phyloP scores from a whole-genome alignment of 78 protist genomes.

The Trichosphaerium sp. region DNA sequence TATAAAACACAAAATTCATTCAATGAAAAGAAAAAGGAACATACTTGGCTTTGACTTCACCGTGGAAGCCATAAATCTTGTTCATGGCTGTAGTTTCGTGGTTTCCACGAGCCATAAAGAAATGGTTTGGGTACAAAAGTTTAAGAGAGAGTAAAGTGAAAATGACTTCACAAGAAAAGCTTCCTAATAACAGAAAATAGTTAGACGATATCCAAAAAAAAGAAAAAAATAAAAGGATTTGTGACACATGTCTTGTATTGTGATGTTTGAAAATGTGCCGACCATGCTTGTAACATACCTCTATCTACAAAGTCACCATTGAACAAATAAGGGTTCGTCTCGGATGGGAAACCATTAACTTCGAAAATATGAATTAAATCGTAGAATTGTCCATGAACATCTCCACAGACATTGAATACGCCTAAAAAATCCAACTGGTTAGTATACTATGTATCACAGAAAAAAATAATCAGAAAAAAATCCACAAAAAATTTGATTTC shows the following conservation, averaged over 20 bases:
- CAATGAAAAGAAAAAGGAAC: neutral
- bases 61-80: slow-evolving; percentile 87
- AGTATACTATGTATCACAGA: neutral
- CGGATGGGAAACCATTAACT: slow-evolving; percentile 70
- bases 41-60: slow-evolving; percentile 80
- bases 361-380: slow-evolving; percentile 72
- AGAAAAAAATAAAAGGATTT: neutral
- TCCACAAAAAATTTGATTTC: neutral
- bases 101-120: slow-evolving; percentile 82
- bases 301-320: slow-evolving; percentile 94
- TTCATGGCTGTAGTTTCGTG: slow-evolving; percentile 80
- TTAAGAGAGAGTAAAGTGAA: slow-evolving; percentile 66
- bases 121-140: slow-evolving; percentile 58
- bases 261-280: too few relatives aligned
- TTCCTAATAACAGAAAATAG: slow-evolving; percentile 40
- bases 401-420: neutral
- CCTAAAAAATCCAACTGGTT: neutral
- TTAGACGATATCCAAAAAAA: neutral
- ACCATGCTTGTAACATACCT: too few relatives aligned
- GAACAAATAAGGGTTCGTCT: slow-evolving; percentile 69
- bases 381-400: neutral
- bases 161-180: slow-evolving; percentile 72
- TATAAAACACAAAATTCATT: too few relatives aligned
- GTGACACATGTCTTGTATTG: too few relatives aligned
- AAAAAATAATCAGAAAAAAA: neutral